A percentile compares a stretch with the other conserved stretches of the same genome.
Conservation (phyloP, 2,329 filamentous ascomycete genomes). For the Byssothecium circinans region DNA sequence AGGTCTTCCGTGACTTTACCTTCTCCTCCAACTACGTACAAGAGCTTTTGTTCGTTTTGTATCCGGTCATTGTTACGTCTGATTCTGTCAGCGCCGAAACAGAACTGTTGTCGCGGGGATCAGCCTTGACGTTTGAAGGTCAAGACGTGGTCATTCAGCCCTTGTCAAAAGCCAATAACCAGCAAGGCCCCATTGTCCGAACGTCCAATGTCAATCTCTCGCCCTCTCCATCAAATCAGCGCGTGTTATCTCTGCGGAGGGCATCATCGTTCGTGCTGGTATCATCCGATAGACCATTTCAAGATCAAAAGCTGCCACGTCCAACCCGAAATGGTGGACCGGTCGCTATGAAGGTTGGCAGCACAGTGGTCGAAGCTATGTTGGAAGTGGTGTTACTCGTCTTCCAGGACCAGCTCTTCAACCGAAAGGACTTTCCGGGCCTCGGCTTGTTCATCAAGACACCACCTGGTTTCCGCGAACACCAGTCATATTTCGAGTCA, state of each 20-base stretch:
- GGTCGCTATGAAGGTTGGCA: constrained; percentile 57
- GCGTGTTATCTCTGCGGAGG: constrained; percentile 69
- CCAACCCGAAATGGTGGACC: constrained; percentile 61
- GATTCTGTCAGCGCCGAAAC: constrained; percentile 81
- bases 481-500: constrained; percentile 93
- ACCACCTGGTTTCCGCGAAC: constrained; percentile 89
- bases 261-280: constrained; percentile 91
- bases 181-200: constrained; percentile 67
- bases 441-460: constrained; percentile 84
- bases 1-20: constrained; percentile 80
- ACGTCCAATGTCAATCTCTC: constrained; percentile 61
- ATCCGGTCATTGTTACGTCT: constrained; percentile 83
- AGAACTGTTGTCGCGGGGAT: constrained; percentile 82
- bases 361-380: constrained; percentile 73
- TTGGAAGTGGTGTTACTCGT: constrained; percentile 77
- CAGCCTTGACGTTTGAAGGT: constrained; percentile 80
- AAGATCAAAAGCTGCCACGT: constrained; percentile 60
- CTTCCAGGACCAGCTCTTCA: constrained; percentile 82
- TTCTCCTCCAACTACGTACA: constrained; percentile 79
- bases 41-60: constrained; percentile 76
- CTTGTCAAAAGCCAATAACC: constrained; percentile 62
- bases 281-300: constrained; percentile 65
- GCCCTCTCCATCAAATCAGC: constrained; percentile 37
- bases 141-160: constrained; percentile 82
- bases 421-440: constrained; percentile 86